Evolutionary conservation across 2,329 filamentous ascomycete species (phyloP).

Genomic region (Emericellopsis cladophorae): DNA sequence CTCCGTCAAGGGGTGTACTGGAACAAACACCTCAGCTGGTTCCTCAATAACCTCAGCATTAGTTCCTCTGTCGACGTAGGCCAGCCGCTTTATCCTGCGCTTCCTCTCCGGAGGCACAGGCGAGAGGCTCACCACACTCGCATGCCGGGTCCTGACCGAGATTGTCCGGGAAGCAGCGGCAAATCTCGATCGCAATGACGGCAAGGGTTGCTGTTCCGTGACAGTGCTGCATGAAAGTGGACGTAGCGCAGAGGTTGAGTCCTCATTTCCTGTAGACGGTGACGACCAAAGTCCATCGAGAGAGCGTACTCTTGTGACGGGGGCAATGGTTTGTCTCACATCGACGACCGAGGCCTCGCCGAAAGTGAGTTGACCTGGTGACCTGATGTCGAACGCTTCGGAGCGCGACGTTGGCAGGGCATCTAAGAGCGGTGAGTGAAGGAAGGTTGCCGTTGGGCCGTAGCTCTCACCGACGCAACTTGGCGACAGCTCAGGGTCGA

Average conservation of each 20-base stretch:
- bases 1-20: conserved; percentile 39
- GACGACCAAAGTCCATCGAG: conserved; percentile 20
- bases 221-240: conserved; percentile 10
- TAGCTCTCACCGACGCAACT: conserved; percentile 22
- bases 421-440: conserved; percentile 7
- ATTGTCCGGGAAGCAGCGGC: conserved; percentile 13
- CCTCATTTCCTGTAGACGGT: conserved; percentile 1
- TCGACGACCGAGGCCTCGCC: conserved; percentile 26
- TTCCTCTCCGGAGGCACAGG: conserved; percentile 15
- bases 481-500: conserved; percentile 13
- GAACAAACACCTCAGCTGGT: conserved; percentile 16
- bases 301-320: conserved; percentile 20
- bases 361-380: conserved; percentile 22
- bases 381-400: conserved; percentile 18
- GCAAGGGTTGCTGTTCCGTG: no score
- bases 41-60: conserved; percentile 16
- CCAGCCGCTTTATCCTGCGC: conserved; percentile 10
- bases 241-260: conserved; percentile 5
- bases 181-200: conserved; percentile 9
- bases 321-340: conserved; percentile 14
- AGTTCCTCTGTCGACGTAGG: conserved; percentile 25
- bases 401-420: conserved; percentile 17
- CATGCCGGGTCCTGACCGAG: conserved; percentile 14
- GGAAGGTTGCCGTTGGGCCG: conserved; percentile 5
- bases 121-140: conserved; percentile 13